Conservation (phyloP, 305 asterid genomes). For the Plantago coronopus region DNA sequence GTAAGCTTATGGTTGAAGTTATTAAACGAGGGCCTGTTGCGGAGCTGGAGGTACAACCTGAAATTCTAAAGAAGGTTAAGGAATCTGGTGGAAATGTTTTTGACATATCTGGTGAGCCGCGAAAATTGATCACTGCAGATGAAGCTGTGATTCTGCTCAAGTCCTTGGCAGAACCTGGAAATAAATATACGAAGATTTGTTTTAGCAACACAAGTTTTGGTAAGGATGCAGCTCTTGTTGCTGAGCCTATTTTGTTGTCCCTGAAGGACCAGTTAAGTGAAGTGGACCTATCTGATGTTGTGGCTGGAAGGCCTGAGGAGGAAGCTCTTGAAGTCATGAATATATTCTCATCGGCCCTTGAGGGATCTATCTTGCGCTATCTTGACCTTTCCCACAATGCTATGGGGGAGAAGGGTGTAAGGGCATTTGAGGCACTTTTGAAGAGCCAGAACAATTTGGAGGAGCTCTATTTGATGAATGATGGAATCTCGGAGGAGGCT, state of each 20-base stretch:
- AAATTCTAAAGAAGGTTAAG: slow-evolving; percentile 38
- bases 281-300: slow-evolving; percentile 85
- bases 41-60: slow-evolving; percentile 45
- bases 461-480: slow-evolving; percentile 82
- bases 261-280: slow-evolving; percentile 65
- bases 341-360: slow-evolving; percentile 64
- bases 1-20: slow-evolving; percentile 86
- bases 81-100: slow-evolving; percentile 46
- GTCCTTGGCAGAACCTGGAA: slow-evolving; percentile 54
- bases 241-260: slow-evolving; percentile 57
- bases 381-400: slow-evolving; percentile 87
- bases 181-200: slow-evolving; percentile 62
- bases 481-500: slow-evolving; percentile 90
- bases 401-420: slow-evolving; percentile 83
- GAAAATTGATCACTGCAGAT: slow-evolving; percentile 49
- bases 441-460: slow-evolving; percentile 67
- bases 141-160: slow-evolving; percentile 67
- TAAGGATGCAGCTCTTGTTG: slow-evolving; percentile 70
- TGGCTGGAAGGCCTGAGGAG: slow-evolving; percentile 77
- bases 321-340: slow-evolving; percentile 93
- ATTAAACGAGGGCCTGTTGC: slow-evolving; percentile 65
- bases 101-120: slow-evolving; percentile 84
- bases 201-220: slow-evolving; percentile 92
- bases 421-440: slow-evolving; percentile 71
- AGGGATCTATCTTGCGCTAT: slow-evolving; percentile 54